Conservation (phyloP, 495 filamentous ascomycete genomes). For the Trichoderma reesei region DNA sequence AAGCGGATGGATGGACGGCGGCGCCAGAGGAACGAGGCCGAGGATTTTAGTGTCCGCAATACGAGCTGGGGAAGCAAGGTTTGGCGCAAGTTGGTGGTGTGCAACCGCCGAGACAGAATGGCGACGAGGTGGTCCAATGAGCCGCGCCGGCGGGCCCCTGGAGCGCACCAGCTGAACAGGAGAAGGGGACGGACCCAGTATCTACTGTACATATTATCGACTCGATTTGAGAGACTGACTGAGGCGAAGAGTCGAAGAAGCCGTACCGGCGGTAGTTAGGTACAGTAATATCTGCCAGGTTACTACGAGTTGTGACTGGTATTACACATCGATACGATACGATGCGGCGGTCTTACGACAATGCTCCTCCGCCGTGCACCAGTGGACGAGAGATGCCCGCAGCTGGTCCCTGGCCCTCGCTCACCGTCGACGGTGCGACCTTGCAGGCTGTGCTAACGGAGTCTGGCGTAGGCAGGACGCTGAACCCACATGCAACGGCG, state of each 20-base stretch:
- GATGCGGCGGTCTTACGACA: too few species aligned
- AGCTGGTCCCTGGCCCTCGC: not conserved
- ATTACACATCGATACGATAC: too few species aligned
- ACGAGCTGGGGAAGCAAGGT: slow-evolving; percentile 6
- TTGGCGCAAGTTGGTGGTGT: not conserved
- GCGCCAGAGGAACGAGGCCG: not conserved
- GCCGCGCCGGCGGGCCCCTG: not conserved
- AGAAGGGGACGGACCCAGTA: not conserved
- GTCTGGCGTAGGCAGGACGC: not conserved
- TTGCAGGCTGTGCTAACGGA: slow-evolving; percentile 1
- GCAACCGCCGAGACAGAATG: not conserved
- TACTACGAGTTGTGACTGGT: too few species aligned
- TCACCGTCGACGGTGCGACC: not conserved
- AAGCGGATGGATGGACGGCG: not conserved
- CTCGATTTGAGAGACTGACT: not conserved
- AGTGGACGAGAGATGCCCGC: not conserved
- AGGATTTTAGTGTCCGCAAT: not conserved
- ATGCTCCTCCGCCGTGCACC: not conserved
- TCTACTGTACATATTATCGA: too few species aligned
- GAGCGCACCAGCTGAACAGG: not conserved
- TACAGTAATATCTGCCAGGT: too few species aligned
- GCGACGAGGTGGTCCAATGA: slow-evolving; percentile 6
- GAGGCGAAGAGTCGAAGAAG: too few species aligned
- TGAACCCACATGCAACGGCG: not conserved
- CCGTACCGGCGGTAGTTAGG: too few species aligned